These are phyloP conservation scores for Suillus fuscotomentosus DNA, from an alignment of 768 basidiomycete species.

Conservation along the genomic window DNA sequence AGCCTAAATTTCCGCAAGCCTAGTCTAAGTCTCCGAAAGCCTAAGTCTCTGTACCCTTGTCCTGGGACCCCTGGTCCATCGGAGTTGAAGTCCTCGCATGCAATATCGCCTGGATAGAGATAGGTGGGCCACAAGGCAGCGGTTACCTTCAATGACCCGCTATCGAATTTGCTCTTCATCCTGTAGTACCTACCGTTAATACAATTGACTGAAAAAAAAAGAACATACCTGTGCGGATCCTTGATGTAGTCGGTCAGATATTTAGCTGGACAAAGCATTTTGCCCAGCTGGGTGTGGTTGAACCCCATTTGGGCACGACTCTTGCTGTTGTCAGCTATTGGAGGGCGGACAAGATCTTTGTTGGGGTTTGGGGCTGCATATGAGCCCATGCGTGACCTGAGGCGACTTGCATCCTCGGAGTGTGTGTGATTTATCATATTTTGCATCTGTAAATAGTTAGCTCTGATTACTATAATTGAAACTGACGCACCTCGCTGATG, in stretches of 20 bases:
- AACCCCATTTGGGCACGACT: neutral
- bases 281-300: conserved; percentile 4
- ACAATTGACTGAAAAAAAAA: neutral
- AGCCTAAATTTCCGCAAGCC: too few species aligned
- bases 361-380: neutral
- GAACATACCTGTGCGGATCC: neutral
- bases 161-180: neutral
- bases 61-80: too few species aligned
- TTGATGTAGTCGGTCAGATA: neutral
- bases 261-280: neutral
- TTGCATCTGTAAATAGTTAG: conserved; percentile 1
- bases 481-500: neutral
- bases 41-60: too few species aligned
- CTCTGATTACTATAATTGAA: neutral
- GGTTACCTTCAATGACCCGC: neutral
- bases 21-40: too few species aligned
- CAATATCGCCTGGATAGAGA: conserved; percentile 4
- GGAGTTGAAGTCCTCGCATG: conserved; percentile 1
- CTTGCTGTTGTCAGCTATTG: neutral
- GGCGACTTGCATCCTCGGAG: neutral
- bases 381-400: neutral
- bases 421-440: neutral
- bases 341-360: neutral
- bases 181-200: neutral
- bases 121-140: conserved; percentile 1